These are phyloP conservation scores for Scheffersomyces insectosa DNA, from an alignment of 1,139 yeast species.

Conservation along the genomic window DNA sequence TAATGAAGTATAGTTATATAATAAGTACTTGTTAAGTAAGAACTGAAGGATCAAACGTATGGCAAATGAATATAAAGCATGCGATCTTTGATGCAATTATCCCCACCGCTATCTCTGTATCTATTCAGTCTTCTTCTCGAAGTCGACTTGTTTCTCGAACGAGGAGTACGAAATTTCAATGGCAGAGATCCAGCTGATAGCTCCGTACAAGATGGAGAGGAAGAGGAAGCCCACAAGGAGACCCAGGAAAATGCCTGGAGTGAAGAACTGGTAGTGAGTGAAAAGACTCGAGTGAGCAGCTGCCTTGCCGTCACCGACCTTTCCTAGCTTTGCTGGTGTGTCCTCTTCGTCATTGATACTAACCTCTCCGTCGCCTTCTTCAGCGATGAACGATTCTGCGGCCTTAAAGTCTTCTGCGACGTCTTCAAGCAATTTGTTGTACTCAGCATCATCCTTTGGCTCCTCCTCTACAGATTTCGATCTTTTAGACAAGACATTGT, in stretches of 20 bases:
- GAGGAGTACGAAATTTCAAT: constrained; percentile 71
- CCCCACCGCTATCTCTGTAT: neutral
- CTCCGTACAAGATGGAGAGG: constrained; percentile 50
- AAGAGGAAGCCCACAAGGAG: constrained; percentile 58
- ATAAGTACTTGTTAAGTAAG: neutral
- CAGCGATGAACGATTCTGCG: constrained; percentile 34
- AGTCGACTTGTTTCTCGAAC: constrained; percentile 67
- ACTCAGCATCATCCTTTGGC: constrained; percentile 13
- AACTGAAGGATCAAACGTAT: neutral
- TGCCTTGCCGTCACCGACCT: constrained; percentile 5
- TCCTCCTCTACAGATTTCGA: constrained; percentile 5
- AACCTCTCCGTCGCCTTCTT: constrained; percentile 22
- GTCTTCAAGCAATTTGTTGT: constrained; percentile 24
- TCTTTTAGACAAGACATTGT: constrained; percentile 12
- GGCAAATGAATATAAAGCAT: too few species aligned
- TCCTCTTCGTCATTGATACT: constrained; percentile 1
- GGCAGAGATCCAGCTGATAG: constrained; percentile 60
- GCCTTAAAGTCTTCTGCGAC: constrained; percentile 34
- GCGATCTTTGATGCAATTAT: too few species aligned
- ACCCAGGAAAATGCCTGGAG: constrained; percentile 67
- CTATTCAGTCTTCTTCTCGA: constrained; percentile 62
- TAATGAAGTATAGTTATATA: neutral
- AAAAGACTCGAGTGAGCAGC: constrained; percentile 26
- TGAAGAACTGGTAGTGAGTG: constrained; percentile 44
- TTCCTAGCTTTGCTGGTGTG: constrained; percentile 3